Evolutionary conservation across 257 asterid species (phyloP).

Genomic region (Nemophila menziesii): DNA sequence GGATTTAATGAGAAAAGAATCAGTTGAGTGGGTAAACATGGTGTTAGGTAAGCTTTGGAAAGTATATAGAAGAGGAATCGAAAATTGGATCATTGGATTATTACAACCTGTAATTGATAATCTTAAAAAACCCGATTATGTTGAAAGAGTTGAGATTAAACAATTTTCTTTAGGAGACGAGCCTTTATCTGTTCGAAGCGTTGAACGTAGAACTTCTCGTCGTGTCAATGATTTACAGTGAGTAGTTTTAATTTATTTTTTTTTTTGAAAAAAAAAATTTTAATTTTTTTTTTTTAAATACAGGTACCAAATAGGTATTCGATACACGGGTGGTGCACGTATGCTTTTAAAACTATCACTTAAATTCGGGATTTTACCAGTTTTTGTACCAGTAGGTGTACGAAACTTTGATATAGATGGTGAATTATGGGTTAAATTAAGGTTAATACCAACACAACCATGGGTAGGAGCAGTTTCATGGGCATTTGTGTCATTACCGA

Average conservation of each 20-base stretch:
- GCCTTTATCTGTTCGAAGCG: conserved; percentile 78
- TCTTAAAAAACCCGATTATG: conserved; percentile 76
- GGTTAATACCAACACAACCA: conserved; percentile 89
- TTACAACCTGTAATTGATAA: conserved; percentile 83
- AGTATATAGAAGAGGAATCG: conserved; percentile 58
- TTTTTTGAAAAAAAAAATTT: neutral
- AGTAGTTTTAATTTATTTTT: conserved; percentile 18
- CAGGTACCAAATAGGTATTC: conserved; percentile 71
- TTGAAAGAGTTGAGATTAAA: conserved; percentile 70
- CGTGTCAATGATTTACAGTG: conserved; percentile 81
- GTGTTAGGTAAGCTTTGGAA: conserved; percentile 87
- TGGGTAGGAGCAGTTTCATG: conserved; percentile 99
- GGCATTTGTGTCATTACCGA: conserved; percentile 98
- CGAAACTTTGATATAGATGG: conserved; percentile 95
- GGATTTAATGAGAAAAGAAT: conserved; percentile 81
- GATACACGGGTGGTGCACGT: conserved; percentile 69
- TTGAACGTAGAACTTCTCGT: conserved; percentile 73
- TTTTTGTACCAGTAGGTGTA: conserved; percentile 81
- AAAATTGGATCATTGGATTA: conserved; percentile 76
- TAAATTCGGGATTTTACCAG: conserved; percentile 66
- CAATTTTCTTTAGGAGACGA: conserved; percentile 79
- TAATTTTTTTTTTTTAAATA: too few species aligned
- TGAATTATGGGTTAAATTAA: conserved; percentile 86
- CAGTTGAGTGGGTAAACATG: conserved; percentile 92
- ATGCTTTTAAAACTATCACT: conserved; percentile 82